Evolutionary conservation across 2,329 filamentous ascomycete genomes (phyloP).

Genomic region (Epichloe brachyelytri): DNA sequence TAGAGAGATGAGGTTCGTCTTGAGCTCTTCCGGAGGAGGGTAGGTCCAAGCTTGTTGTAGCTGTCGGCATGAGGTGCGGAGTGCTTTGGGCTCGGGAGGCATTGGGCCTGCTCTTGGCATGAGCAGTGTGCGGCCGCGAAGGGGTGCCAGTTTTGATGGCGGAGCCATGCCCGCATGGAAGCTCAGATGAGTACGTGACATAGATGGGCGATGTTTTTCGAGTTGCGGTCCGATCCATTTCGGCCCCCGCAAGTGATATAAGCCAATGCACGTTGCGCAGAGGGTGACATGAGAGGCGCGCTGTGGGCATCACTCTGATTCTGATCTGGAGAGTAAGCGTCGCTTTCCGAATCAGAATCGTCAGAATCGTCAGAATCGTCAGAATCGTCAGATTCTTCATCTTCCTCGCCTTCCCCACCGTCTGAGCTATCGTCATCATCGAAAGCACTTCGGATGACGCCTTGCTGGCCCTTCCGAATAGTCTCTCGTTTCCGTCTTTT

Average conservation of each 20-base stretch:
- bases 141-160: conserved; percentile 7
- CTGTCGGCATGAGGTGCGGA: conserved; percentile 26
- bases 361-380: conserved; percentile 25
- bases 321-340: conserved; percentile 22
- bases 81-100: conserved; percentile 34
- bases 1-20: conserved; percentile 15
- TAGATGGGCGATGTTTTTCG: conserved; percentile 19
- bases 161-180: conserved; percentile 14
- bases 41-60: conserved; percentile 13
- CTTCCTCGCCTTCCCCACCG: conserved; percentile 19
- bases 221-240: conserved; percentile 20
- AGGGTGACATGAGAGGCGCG: conserved; percentile 27
- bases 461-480: conserved; percentile 18
- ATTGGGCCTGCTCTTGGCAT: conserved; percentile 33
- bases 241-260: conserved; percentile 32
- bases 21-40: conserved; percentile 8
- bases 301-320: conserved; percentile 11
- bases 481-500: conserved; percentile 30
- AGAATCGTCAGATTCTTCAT: conserved; percentile 17
- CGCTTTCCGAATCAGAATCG: conserved; percentile 28
- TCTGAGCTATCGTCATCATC: conserved; percentile 36
- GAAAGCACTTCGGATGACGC: conserved; percentile 34
- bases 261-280: conserved; percentile 35
- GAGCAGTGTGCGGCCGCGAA: conserved; percentile 40
- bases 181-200: conserved; percentile 21